Base-by-base conservation (phyloP, 2,329 filamentous ascomycete species). In the Fusarium fujikuroi region DNA sequence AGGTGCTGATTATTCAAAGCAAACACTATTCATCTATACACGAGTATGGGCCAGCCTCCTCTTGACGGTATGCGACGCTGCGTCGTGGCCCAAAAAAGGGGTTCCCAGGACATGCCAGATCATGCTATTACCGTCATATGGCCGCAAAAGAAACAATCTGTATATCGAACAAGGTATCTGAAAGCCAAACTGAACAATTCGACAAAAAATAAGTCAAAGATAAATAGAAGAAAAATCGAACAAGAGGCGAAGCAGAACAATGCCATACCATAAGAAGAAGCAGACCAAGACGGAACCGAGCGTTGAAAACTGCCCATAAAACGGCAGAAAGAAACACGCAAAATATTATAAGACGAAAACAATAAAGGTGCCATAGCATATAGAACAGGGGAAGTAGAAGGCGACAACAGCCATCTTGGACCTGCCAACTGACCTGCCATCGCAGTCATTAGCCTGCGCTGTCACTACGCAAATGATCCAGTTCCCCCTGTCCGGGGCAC, bases 81-180 rank as follows among this genome's bases (percentile, higher is more conserved):
- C 60, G 52, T 46, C 42, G 52, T 66, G 53, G 50, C 52, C 54
- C 57, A 64, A 60, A 49, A 44, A 44, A 49, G 39, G 42, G 64
- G 60, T 59, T 61, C 44, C 66, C 63, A 70, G 73, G 65, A 49
- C 60, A 57, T 63, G 50, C 67, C 63, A 70, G 68, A 60, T 62
- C 70, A 71, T 70, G 54, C 53, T 70, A 67, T 70, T 76, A 61
- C 73, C 76, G 67, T 72, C 62, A 66, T 68, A 64, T 76, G 71
- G 76, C 76, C 73, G 59, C 74, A 72, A 76, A 78, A 70, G 77
- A 74, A 75, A 68, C 76, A 81, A 78, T 83, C 79, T 82, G 81
- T 87, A 86, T 87, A 87, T 88, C 84, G 86, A 88, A 89, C 87
- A 89, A 89, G 87, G 87, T 88, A 88, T 88, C 85, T 86, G 85